Base-by-base conservation (phyloP, 352 stramenopile genomes). In the Phytophthora podocarpi region DNA sequence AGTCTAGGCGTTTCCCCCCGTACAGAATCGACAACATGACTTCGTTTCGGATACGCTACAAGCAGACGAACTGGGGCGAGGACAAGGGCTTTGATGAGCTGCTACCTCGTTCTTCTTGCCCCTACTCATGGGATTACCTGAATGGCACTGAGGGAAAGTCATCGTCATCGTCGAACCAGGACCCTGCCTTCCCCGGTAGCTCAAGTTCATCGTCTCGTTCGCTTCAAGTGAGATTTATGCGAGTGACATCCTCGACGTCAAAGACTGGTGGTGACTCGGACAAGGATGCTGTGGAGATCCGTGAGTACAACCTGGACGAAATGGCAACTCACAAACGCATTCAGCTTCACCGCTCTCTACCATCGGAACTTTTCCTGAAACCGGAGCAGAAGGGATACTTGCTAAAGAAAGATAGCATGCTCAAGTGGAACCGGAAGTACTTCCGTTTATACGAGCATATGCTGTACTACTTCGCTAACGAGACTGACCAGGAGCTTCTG, bases 21-120 rank as follows among this genome's bases (percentile, higher is more conserved):
- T 97, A 97, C 59, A 80, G 90, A 43, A 96, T 97, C 43, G 89
- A 96, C 59, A 97, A 97, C 70, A 93, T 93, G 78, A 96, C 89
- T 20, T 95, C 87, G 15, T 95, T 94, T 64, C 82, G 86, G 30
- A 93, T 97, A 41, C 78, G 91, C 49, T 96, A 85, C 68, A 91
- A 91, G 49, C 88, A 97, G 59, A 74, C 73, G 18, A 82, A 79
- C 32, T 96, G 87, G 87, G 79, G 81, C 18, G 70, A 74, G 6
- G 79, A 87, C 16, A 82, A 76, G 20, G 74, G 87, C 49, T 96
- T 85, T 34, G 89, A 97, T 39, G 80, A 94, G 24, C 49, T 96
- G 2, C 55, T 80, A 6, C 85, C 85, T 11, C 77, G 85, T 11
- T 82, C 78, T 23, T 96, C 84, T 0, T 91, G 81, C 47, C 60